Conservation (phyloP, 2,329 filamentous ascomycete species). For the Sporothrix brasiliensis region DNA sequence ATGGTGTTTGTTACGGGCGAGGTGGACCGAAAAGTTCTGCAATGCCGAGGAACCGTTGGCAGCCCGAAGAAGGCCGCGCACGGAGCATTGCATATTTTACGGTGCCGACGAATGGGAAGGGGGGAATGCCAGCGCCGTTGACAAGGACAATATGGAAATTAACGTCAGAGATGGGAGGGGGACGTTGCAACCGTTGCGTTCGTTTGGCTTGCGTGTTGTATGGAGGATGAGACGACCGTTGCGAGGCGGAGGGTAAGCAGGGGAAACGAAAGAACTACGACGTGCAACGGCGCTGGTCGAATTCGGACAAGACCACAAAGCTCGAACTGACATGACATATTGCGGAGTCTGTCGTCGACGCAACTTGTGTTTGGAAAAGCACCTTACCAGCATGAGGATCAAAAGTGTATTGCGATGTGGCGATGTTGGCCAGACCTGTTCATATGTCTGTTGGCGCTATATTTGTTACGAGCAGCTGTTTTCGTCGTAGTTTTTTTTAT, state of each 20-base stretch:
- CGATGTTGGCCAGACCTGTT: no score
- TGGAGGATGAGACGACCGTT: not conserved
- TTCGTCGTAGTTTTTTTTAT: not conserved
- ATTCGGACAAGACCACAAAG: no score
- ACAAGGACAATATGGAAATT: not conserved
- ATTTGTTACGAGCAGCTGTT: not conserved
- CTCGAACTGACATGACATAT: no score
- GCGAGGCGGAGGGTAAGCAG: not conserved
- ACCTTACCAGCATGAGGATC: not conserved
- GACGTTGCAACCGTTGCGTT: not conserved
- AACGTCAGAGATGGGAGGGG: no score
- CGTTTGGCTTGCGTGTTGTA: conserved; percentile 2
- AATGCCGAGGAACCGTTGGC: not conserved
- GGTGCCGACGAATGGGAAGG: not conserved
- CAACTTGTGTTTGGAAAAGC: not conserved
- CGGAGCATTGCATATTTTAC: not conserved
- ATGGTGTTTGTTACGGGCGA: not conserved
- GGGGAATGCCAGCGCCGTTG: not conserved
- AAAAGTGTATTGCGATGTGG: no score
- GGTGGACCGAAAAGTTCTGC: not conserved
- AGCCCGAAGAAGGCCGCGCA: not conserved
- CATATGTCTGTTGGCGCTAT: not conserved
- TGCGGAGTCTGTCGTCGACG: not conserved
- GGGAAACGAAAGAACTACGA: not conserved
- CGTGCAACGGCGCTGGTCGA: no score